Conservation (phyloP, 179 eudicot genomes). For the Drosera spatulata region DNA sequence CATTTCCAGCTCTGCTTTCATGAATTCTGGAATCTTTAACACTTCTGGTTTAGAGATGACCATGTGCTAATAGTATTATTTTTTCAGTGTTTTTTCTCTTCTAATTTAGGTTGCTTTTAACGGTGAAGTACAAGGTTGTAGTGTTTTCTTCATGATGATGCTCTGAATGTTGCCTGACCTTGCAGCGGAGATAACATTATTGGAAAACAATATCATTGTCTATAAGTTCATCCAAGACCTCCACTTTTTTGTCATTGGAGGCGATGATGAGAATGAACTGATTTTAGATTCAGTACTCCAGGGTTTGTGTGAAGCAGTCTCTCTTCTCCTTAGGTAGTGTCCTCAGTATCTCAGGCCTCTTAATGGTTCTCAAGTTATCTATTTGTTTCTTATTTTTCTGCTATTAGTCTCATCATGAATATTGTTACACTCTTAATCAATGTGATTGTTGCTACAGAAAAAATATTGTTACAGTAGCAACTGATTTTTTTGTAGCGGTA, state of each 20-base stretch:
- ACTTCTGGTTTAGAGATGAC: too few relatives aligned
- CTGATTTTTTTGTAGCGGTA: too few relatives aligned
- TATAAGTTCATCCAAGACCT: constrained; percentile 89
- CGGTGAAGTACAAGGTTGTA: too few relatives aligned
- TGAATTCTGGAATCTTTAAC: too few relatives aligned
- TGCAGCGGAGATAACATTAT: constrained; percentile 85
- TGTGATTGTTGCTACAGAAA: too few relatives aligned
- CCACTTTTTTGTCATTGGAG: constrained; percentile 93
- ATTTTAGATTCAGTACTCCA: constrained; percentile 79
- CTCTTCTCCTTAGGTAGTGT: constrained; percentile 65
- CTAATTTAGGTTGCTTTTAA: neutral
- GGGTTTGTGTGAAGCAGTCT: constrained; percentile 82
- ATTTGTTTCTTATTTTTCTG: neutral
- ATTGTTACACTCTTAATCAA: too few relatives aligned
- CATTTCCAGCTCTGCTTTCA: too few relatives aligned
- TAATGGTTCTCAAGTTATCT: neutral
- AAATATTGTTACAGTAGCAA: too few relatives aligned
- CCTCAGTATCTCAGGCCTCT: neutral
- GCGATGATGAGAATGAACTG: constrained; percentile 87
- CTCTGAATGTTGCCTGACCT: neutral
- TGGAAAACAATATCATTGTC: constrained; percentile 66
- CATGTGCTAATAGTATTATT: too few relatives aligned
- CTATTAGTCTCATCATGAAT: neutral
- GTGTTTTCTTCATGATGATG: too few relatives aligned
- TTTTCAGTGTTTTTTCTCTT: too few relatives aligned